These are phyloP conservation scores for Candida adriatica DNA, from an alignment of 805 yeast genomes.

Conservation along the genomic window DNA sequence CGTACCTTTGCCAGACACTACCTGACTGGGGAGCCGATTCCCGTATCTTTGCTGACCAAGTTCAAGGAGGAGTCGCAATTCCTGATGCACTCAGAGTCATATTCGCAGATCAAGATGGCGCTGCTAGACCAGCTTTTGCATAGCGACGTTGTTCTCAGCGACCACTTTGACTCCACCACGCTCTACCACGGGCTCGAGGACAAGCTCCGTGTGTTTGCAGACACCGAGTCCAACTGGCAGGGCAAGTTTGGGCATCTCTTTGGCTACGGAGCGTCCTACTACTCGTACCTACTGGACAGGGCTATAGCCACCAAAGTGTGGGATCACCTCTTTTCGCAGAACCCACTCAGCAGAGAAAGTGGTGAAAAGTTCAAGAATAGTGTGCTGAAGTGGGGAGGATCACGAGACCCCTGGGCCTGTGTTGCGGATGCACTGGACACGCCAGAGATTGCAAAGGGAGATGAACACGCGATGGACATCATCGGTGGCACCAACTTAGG, in stretches of 20 bases:
- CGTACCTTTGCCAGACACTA: slow-evolving; percentile 64
- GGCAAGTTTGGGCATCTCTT: slow-evolving; percentile 91
- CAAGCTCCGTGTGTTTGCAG: slow-evolving; percentile 55
- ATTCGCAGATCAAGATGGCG: slow-evolving; percentile 87
- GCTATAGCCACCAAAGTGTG: slow-evolving; percentile 88
- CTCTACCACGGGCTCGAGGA: slow-evolving; percentile 63
- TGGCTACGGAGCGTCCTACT: slow-evolving; percentile 91
- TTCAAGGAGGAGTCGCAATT: slow-evolving; percentile 45
- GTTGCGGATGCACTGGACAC: slow-evolving; percentile 71
- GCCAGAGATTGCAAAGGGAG: slow-evolving; percentile 58
- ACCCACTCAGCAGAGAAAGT: slow-evolving; percentile 66
- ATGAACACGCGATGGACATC: slow-evolving; percentile 58
- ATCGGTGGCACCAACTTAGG: slow-evolving; percentile 32
- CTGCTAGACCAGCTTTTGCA: slow-evolving; percentile 80
- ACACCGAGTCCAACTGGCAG: slow-evolving; percentile 75
- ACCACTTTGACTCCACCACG: slow-evolving; percentile 47
- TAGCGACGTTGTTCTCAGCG: slow-evolving; percentile 27
- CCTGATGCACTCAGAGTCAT: slow-evolving; percentile 65
- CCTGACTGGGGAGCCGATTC: slow-evolving; percentile 53
- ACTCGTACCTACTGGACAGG: slow-evolving; percentile 84
- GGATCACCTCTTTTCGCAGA: slow-evolving; percentile 58
- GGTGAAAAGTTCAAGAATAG: slow-evolving; percentile 69
- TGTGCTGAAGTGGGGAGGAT: slow-evolving; percentile 90
- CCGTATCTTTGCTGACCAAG: slow-evolving; percentile 39
- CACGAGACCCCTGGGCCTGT: slow-evolving; percentile 82